These are phyloP conservation scores for Erucastrum elatum DNA, from an alignment of 345 rosid species.

Conservation along the genomic window DNA sequence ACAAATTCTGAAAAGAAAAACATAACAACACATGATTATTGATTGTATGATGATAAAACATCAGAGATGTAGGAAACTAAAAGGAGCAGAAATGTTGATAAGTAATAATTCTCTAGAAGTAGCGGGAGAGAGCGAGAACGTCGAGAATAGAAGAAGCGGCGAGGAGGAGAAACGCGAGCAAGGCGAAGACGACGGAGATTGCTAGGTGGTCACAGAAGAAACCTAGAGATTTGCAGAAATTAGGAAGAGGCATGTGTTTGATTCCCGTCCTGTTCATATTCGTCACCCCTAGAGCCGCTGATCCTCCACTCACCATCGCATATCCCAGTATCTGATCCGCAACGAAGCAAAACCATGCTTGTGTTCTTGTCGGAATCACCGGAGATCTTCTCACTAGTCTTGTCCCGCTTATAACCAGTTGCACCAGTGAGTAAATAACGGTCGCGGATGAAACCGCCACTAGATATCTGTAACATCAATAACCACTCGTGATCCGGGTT, in stretches of 20 bases:
- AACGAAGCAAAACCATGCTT: conserved; percentile 74
- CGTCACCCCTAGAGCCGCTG: conserved; percentile 77
- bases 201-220: conserved; percentile 76
- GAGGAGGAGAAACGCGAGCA: conserved; percentile 58
- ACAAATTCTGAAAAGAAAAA: background rate
- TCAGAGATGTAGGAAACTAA: background rate
- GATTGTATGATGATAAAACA: conserved; percentile 1
- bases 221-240: conserved; percentile 72
- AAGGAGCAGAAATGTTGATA: background rate
- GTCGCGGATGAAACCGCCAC: conserved; percentile 64
- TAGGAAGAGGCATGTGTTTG: conserved; percentile 64
- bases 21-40: conserved; percentile 1
- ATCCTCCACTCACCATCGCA: conserved; percentile 70
- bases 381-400: conserved; percentile 55
- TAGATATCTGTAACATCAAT: conserved; percentile 53
- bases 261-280: conserved; percentile 85
- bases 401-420: conserved; percentile 46
- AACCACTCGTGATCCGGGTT: background rate
- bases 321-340: conserved; percentile 80
- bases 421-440: conserved; percentile 59
- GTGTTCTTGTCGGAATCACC: conserved; percentile 53
- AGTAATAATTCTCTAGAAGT: background rate
- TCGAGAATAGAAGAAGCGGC: conserved; percentile 62
- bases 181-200: conserved; percentile 64
- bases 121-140: conserved; percentile 57